A percentile compares a stretch with the other conserved stretches of the same genome.
Conservation (phyloP, 2,329 filamentous ascomycete species). For the Xylaria multiplex region DNA sequence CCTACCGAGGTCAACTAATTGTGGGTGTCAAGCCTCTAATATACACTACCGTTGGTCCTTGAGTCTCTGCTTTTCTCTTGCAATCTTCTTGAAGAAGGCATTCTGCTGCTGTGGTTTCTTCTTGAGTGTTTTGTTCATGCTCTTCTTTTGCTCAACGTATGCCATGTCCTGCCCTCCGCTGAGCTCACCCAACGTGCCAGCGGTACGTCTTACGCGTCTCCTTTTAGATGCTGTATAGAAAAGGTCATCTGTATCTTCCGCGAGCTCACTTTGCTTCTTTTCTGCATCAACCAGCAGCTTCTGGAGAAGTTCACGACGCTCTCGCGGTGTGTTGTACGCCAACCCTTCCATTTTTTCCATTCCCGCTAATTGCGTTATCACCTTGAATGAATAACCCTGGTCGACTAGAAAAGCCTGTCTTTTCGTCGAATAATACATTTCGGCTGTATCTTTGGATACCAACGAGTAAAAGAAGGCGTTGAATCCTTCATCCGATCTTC, state of each 20-base stretch:
- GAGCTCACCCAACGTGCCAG: constrained; percentile 84
- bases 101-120: constrained; percentile 66
- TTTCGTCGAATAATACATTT: constrained; percentile 98
- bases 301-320: constrained; percentile 86
- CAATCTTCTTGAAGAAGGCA: constrained; percentile 73
- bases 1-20: neutral
- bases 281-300: constrained; percentile 92
- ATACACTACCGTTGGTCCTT: constrained; percentile 38
- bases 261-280: constrained; percentile 68
- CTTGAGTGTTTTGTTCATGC: constrained; percentile 73
- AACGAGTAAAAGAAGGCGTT: constrained; percentile 99
- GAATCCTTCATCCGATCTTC: constrained; percentile 96
- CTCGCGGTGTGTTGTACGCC: constrained; percentile 79
- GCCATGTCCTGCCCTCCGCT: constrained; percentile 97
- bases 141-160: constrained; percentile 87
- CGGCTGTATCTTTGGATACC: constrained; percentile 95
- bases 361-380: constrained; percentile 93
- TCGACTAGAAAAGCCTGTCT: constrained; percentile 97
- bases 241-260: constrained; percentile 62
- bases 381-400: constrained; percentile 98
- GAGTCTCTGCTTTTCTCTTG: constrained; percentile 68
- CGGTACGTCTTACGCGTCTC: constrained; percentile 78
- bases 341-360: constrained; percentile 86
- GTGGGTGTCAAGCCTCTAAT: neutral
- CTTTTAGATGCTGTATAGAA: constrained; percentile 50